These are phyloP conservation scores for Starmerella gropengiesseri DNA, from an alignment of 805 yeast species.

Conservation along the genomic window DNA sequence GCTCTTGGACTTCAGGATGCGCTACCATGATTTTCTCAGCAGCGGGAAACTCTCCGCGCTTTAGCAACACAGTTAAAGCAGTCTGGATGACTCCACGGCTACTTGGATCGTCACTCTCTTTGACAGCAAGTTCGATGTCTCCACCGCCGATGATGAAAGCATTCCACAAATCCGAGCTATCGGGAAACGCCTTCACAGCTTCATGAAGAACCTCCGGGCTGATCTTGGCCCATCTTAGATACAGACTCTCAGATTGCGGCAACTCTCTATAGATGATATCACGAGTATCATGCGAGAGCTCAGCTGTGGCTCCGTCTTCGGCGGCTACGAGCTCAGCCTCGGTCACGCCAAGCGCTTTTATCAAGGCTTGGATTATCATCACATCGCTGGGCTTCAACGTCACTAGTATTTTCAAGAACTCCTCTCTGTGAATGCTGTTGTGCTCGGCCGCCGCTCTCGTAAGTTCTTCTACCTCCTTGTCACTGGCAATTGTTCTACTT, in stretches of 20 bases:
- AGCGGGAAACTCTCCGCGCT: neutral
- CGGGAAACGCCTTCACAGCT: constrained; percentile 6
- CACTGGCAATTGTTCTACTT: too few relatives aligned
- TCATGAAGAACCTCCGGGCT: neutral
- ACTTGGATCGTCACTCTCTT: neutral
- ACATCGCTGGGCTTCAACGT: neutral
- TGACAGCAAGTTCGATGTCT: neutral
- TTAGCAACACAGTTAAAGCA: neutral
- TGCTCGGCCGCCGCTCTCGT: too few relatives aligned
- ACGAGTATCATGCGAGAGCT: neutral
- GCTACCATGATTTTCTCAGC: neutral
- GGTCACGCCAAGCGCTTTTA: neutral
- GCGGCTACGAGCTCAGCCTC: neutral
- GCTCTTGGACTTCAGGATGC: neutral
- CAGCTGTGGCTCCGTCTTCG: too few relatives aligned
- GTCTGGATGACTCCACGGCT: neutral
- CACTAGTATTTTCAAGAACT: neutral
- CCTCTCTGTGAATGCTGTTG: neutral
- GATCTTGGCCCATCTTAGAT: neutral
- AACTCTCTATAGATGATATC: neutral
- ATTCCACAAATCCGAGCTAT: neutral
- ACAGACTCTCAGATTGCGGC: neutral
- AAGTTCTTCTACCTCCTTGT: too few relatives aligned
- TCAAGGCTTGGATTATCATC: neutral
- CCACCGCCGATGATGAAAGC: constrained; percentile 1